Evolutionary conservation across 2,329 filamentous ascomycete genomes (phyloP).

Genomic region (Diaporthe sp.): DNA sequence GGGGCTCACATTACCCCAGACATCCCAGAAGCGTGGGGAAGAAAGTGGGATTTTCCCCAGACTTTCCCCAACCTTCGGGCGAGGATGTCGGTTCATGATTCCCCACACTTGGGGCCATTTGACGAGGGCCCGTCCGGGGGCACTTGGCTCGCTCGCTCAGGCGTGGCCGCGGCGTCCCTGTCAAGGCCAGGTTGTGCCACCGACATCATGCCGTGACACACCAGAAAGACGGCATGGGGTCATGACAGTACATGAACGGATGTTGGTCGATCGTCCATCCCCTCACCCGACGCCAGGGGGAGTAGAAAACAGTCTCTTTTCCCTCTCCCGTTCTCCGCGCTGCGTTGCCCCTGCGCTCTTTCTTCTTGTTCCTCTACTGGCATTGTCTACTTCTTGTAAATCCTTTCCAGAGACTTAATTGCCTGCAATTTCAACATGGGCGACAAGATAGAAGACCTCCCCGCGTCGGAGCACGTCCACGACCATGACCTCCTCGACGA

Average conservation of each 20-base stretch:
- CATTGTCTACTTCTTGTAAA: background rate
- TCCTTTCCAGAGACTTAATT: too few species aligned
- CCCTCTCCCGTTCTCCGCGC: too few species aligned
- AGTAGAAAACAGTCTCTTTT: background rate
- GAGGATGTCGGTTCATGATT: background rate
- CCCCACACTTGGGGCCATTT: slow-evolving; percentile 14
- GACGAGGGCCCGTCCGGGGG: background rate
- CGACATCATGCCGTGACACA: slow-evolving; percentile 26
- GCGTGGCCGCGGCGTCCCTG: slow-evolving; percentile 12
- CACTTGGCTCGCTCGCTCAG: background rate
- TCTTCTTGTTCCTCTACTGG: background rate
- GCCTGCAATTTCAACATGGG: background rate
- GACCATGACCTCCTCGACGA: slow-evolving; percentile 33
- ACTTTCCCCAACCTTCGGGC: slow-evolving; percentile 7
- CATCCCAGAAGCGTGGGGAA: slow-evolving; percentile 1
- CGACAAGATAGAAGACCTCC: slow-evolving; percentile 34
- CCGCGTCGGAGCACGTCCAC: slow-evolving; percentile 35
- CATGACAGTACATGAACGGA: background rate
- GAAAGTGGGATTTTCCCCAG: slow-evolving; percentile 18
- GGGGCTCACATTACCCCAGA: slow-evolving; percentile 14
- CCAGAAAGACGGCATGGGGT: background rate
- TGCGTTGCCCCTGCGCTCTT: background rate
- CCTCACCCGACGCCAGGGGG: slow-evolving; percentile 18
- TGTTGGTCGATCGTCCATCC: slow-evolving; percentile 8
- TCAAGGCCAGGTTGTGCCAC: slow-evolving; percentile 20